phyloP scores from a whole-genome alignment of 139 green algal genomes.

The Chlorella sorokiniana region DNA sequence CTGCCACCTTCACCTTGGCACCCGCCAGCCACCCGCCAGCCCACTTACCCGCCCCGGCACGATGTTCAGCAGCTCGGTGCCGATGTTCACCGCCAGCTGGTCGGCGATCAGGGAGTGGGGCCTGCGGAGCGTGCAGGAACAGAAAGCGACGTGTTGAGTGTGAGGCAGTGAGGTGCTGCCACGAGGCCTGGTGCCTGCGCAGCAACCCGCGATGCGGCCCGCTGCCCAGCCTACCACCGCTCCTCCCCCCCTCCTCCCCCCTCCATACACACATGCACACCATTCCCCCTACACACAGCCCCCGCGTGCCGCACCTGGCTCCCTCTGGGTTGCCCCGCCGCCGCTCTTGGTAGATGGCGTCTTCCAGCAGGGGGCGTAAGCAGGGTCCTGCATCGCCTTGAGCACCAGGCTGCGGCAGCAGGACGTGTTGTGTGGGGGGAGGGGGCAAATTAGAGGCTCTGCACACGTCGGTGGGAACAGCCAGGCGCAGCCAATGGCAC shows the following conservation, averaged over 20 bases:
- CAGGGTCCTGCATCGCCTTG: conserved; percentile 72
- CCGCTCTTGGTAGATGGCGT: conserved; percentile 56
- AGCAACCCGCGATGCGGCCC: too few species aligned
- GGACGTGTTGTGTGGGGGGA: too few species aligned
- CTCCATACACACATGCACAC: neutral
- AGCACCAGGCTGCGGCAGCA: conserved; percentile 72
- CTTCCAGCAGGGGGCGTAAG: conserved; percentile 68
- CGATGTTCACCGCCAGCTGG: conserved; percentile 76
- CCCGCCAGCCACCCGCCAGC: neutral
- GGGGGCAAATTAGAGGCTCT: neutral
- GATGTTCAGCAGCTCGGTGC: conserved; percentile 74
- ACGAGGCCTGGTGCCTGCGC: neutral
- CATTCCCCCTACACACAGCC: neutral
- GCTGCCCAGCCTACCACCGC: neutral
- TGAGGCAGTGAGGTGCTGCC: neutral
- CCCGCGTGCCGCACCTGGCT: neutral
- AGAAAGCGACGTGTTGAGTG: neutral
- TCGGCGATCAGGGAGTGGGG: conserved; percentile 64
- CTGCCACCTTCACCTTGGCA: neutral
- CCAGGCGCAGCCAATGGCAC: too few species aligned
- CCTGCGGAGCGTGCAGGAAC: conserved; percentile 39
- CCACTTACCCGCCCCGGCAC: conserved; percentile 73
- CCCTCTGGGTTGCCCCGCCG: conserved; percentile 22
- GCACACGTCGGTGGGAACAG: too few species aligned
- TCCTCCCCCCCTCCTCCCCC: neutral